phyloP scores from a whole-genome alignment of 192 early-diverging fungal species.

The Rhizophagus clarus region DNA sequence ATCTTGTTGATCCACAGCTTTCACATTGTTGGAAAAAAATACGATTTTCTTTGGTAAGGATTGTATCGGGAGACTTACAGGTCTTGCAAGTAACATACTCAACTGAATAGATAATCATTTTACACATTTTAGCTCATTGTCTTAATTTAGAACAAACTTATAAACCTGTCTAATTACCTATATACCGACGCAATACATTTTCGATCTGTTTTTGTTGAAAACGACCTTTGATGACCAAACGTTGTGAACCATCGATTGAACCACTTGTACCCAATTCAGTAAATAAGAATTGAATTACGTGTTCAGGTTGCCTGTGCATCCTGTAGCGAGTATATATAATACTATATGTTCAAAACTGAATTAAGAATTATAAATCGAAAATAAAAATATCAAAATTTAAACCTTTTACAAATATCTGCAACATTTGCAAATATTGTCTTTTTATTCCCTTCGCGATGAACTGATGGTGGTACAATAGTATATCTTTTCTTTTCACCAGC shows the following conservation, averaged over 20 bases:
- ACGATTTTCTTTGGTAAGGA: slow-evolving; percentile 94
- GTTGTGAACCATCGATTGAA: slow-evolving; percentile 87
- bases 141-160: neutral
- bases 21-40: slow-evolving; percentile 97
- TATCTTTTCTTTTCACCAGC: slow-evolving; percentile 91
- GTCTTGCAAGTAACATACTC: slow-evolving; percentile 99
- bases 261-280: slow-evolving; percentile 99
- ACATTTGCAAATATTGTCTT: slow-evolving; percentile 97
- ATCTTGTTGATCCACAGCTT: slow-evolving; percentile 90
- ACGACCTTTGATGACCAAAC: slow-evolving; percentile 94
- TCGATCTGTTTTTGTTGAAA: slow-evolving; percentile 99
- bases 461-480: slow-evolving; percentile 91
- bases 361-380: neutral
- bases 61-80: slow-evolving; percentile 94
- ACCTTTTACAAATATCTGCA: slow-evolving; percentile 89
- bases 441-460: slow-evolving; percentile 92
- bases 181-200: slow-evolving; percentile 95
- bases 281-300: slow-evolving; percentile 97
- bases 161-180: slow-evolving; percentile 55
- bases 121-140: neutral
- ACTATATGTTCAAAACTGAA: neutral
- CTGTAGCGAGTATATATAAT: slow-evolving; percentile 36
- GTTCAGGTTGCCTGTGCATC: slow-evolving; percentile 94
- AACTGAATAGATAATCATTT: slow-evolving; percentile 44
- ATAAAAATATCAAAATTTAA: neutral